Conservation (phyloP, 83 land plant genomes). For the Larix sibirica region DNA sequence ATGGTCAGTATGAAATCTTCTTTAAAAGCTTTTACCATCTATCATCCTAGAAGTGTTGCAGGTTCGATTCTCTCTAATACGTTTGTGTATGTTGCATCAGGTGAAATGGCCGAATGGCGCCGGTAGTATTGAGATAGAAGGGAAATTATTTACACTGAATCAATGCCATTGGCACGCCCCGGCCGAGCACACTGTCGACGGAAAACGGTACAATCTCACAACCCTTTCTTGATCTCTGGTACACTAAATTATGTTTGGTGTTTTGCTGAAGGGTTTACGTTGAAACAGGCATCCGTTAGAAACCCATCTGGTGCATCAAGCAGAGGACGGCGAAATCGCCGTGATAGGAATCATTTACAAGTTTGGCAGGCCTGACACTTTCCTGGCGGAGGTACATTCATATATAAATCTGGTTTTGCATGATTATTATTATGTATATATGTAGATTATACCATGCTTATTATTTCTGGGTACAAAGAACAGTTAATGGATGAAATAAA, state of each 20-base stretch:
- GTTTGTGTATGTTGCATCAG: background rate
- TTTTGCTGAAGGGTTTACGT: background rate
- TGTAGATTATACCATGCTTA: no score
- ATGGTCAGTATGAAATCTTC: background rate
- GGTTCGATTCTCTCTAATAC: background rate
- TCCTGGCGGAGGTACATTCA: constrained; percentile 32
- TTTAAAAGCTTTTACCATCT: background rate
- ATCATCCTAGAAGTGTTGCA: no score
- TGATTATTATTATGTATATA: no score
- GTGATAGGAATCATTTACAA: constrained; percentile 48
- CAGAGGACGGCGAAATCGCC: constrained; percentile 27
- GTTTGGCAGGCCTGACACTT: constrained; percentile 34
- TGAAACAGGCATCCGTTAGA: constrained; percentile 37
- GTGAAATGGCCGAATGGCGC: constrained; percentile 14
- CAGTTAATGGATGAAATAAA: no score
- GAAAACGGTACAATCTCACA: constrained; percentile 25
- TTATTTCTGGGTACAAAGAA: no score
- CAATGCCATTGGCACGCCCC: constrained; percentile 54
- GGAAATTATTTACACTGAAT: constrained; percentile 22
- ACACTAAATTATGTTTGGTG: no score
- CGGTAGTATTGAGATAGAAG: constrained; percentile 31
- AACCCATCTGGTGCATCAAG: constrained; percentile 58
- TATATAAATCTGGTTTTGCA: background rate
- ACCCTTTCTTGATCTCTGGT: no score
- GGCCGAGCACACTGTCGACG: constrained; percentile 43